Conservation (phyloP, 495 filamentous ascomycete species). For the Daldinia vernicosa region DNA sequence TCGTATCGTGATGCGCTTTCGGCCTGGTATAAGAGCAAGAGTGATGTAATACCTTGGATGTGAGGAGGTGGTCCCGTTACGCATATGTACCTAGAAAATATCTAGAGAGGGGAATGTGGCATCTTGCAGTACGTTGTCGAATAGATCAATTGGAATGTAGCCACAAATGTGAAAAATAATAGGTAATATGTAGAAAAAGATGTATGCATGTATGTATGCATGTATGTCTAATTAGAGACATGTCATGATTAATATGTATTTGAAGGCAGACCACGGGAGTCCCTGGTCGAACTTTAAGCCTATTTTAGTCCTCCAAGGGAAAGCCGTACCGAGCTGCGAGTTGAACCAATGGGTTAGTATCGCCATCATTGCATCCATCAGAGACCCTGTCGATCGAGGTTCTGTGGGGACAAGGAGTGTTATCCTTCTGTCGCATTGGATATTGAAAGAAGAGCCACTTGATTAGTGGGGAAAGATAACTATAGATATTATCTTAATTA, state of each 20-base stretch:
- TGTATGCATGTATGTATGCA: conserved; percentile 7
- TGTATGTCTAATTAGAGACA: conserved; percentile 15
- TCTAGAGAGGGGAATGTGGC: conserved; percentile 14
- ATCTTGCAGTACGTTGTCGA: conserved; percentile 18
- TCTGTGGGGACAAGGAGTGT: conserved; percentile 21
- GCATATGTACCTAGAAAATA: conserved; percentile 13
- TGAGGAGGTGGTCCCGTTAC: not conserved
- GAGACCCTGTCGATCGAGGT: conserved; percentile 31
- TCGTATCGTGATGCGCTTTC: conserved; percentile 10
- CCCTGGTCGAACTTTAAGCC: conserved; percentile 28
- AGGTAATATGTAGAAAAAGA: not conserved
- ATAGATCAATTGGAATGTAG: conserved; percentile 32
- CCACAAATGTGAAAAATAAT: not conserved
- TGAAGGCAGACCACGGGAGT: conserved; percentile 12
- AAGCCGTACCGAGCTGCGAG: conserved; percentile 17
- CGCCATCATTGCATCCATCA: conserved; percentile 42
- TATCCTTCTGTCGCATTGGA: conserved; percentile 21
- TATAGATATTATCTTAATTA: too few species aligned
- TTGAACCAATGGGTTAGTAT: conserved; percentile 24
- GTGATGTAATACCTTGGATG: conserved; percentile 11
- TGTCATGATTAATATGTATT: conserved; percentile 10
- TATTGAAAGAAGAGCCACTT: conserved; percentile 6
- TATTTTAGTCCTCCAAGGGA: conserved; percentile 27
- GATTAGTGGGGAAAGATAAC: conserved; percentile 18
- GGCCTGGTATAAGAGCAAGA: conserved; percentile 4